phyloP scores from a whole-genome alignment of 1,139 yeast genomes.

The Geotrichum siamense region DNA sequence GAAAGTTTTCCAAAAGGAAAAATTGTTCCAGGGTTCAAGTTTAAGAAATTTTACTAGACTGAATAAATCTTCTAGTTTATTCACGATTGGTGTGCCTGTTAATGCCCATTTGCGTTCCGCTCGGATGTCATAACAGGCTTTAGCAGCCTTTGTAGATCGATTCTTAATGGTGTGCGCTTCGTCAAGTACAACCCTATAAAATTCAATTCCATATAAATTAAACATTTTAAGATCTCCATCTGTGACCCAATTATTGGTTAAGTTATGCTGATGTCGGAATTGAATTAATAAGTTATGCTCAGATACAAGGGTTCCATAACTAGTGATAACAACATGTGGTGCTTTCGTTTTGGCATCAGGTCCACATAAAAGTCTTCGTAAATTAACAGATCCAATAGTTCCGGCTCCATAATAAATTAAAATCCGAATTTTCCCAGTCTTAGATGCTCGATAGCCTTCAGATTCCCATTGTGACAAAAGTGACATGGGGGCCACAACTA shows the following conservation, averaged over 20 bases:
- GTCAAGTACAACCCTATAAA: constrained; percentile 74
- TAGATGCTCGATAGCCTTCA: constrained; percentile 54
- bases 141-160: constrained; percentile 70
- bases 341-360: constrained; percentile 34
- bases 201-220: constrained; percentile 68
- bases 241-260: constrained; percentile 21
- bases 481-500: constrained; percentile 88
- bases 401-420: constrained; percentile 67
- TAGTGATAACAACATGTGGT: constrained; percentile 74
- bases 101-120: constrained; percentile 75
- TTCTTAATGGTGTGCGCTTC: constrained; percentile 92
- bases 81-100: constrained; percentile 93
- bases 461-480: constrained; percentile 84
- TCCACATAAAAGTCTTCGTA: constrained; percentile 41
- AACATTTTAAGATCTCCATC: constrained; percentile 23
- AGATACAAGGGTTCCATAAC: constrained; percentile 79
- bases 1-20: constrained; percentile 83
- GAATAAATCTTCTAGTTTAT: constrained; percentile 77
- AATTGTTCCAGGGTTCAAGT: constrained; percentile 84
- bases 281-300: constrained; percentile 45
- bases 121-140: constrained; percentile 60
- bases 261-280: constrained; percentile 15
- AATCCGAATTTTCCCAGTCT: constrained; percentile 27
- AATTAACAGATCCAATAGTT: constrained; percentile 38
- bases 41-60: constrained; percentile 68